Evolutionary conservation across 2,329 filamentous ascomycete species (phyloP).

Genomic region (Aspergillus neotritici): DNA sequence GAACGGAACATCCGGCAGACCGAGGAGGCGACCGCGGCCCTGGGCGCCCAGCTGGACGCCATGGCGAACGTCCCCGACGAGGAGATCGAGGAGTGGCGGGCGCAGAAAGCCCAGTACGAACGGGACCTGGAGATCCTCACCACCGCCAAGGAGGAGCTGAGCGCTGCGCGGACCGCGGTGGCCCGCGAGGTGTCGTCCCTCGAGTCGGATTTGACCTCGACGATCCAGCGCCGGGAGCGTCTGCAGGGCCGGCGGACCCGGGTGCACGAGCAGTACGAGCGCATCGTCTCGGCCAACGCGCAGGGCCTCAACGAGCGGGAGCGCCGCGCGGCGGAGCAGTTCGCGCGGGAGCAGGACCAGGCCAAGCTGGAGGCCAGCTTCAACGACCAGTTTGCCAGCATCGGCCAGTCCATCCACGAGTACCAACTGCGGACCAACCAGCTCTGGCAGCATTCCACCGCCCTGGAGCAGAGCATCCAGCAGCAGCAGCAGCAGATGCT

Average conservation of each 20-base stretch:
- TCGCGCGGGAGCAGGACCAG: conserved; percentile 43
- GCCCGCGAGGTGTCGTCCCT: conserved; percentile 49
- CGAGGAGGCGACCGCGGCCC: conserved; percentile 54
- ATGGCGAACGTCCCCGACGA: conserved; percentile 54
- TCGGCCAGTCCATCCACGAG: conserved; percentile 40
- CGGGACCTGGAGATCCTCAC: conserved; percentile 49
- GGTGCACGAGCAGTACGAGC: conserved; percentile 57
- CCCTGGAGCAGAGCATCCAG: conserved; percentile 41
- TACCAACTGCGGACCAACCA: conserved; percentile 40
- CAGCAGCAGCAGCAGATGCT: conserved; percentile 43
- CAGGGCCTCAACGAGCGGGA: conserved; percentile 53
- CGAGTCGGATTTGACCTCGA: conserved; percentile 48
- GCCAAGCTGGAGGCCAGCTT: conserved; percentile 39
- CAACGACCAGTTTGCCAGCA: conserved; percentile 39
- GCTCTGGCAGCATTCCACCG: conserved; percentile 40
- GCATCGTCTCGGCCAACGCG: conserved; percentile 54
- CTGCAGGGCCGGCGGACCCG: conserved; percentile 53
- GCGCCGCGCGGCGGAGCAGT: conserved; percentile 43
- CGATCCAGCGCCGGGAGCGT: conserved; percentile 55
- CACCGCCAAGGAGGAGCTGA: conserved; percentile 46
- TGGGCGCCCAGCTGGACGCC: conserved; percentile 50
- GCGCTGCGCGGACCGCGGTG: conserved; percentile 46
- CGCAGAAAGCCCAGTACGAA: conserved; percentile 52
- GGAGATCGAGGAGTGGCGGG: conserved; percentile 48
- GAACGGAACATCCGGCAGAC: conserved; percentile 59